Percentiles rank a stretch among this genome's conserved stretches.
phyloP scores from a whole-genome alignment of 2,329 filamentous ascomycete species.

The Rhynchosporium graminicola region DNA sequence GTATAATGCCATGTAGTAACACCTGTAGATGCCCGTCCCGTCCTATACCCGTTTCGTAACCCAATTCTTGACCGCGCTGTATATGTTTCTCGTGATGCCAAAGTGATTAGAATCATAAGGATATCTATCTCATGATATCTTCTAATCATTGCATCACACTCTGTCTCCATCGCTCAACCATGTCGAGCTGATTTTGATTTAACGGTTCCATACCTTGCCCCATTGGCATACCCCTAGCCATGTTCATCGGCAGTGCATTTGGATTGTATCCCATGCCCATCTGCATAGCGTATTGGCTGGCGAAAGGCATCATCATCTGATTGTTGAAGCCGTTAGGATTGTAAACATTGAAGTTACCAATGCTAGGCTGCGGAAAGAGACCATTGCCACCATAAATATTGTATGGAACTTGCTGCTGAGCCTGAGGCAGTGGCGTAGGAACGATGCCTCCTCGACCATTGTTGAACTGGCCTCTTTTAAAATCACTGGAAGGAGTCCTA shows the following conservation, averaged over 20 bases:
- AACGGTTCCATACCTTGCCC: slow-evolving; percentile 29
- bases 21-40: slow-evolving; percentile 1
- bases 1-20: neutral
- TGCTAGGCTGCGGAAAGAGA: slow-evolving; percentile 34
- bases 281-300: slow-evolving; percentile 31
- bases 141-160: slow-evolving; percentile 39
- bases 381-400: slow-evolving; percentile 18
- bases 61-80: neutral
- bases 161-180: slow-evolving; percentile 43
- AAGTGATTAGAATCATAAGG: neutral
- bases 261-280: slow-evolving; percentile 27
- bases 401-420: slow-evolving; percentile 23
- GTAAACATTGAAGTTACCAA: slow-evolving; percentile 25
- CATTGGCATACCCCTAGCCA: slow-evolving; percentile 31
- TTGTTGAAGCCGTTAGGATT: slow-evolving; percentile 16
- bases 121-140: neutral
- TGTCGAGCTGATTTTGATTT: slow-evolving; percentile 41
- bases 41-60: neutral
- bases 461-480: slow-evolving; percentile 32
- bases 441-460: slow-evolving; percentile 31
- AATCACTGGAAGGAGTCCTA: slow-evolving; percentile 23
- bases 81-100: neutral
- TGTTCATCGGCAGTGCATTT: slow-evolving; percentile 26
- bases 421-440: slow-evolving; percentile 14
- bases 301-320: slow-evolving; percentile 31